Conservation (phyloP, 805 yeast genomes). For the Lipomyces mesembrius region DNA sequence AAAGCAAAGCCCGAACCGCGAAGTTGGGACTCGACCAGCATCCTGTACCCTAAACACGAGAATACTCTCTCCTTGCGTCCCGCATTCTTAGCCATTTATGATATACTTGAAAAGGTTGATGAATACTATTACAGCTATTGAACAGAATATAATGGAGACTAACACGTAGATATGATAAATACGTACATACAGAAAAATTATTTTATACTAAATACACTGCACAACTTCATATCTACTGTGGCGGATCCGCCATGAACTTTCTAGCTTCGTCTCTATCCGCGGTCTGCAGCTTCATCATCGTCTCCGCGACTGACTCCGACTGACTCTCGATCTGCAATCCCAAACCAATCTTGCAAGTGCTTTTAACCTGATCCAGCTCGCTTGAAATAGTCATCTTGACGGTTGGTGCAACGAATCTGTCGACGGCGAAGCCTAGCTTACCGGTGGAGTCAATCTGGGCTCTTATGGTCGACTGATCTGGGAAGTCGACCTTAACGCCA, state of each 20-base stretch:
- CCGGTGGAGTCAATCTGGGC: slow-evolving; percentile 93
- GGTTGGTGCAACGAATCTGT: slow-evolving; percentile 91
- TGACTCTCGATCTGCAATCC: slow-evolving; percentile 97
- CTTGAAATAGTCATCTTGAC: slow-evolving; percentile 86
- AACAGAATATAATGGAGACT: not conserved
- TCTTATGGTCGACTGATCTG: slow-evolving; percentile 86
- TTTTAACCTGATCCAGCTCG: slow-evolving; percentile 85
- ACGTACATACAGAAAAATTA: slow-evolving; percentile 5
- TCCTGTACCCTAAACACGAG: too few relatives aligned
- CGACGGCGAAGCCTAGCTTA: slow-evolving; percentile 87
- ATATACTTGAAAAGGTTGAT: not conserved
- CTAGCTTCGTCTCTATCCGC: slow-evolving; percentile 27
- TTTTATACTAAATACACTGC: slow-evolving; percentile 9
- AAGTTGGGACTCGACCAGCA: not conserved
- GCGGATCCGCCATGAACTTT: slow-evolving; percentile 33
- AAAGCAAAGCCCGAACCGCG: not conserved
- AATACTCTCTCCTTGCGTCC: too few relatives aligned
- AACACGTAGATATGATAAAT: not conserved
- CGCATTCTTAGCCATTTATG: not conserved
- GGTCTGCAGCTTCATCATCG: slow-evolving; percentile 22
- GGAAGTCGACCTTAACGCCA: slow-evolving; percentile 97
- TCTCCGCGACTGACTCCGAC: slow-evolving; percentile 69
- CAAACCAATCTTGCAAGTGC: slow-evolving; percentile 81
- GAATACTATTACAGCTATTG: too few relatives aligned
- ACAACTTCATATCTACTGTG: slow-evolving; percentile 18